Base-by-base conservation (phyloP, 176 grass and related monocot genomes). In the Musa itinerans region DNA sequence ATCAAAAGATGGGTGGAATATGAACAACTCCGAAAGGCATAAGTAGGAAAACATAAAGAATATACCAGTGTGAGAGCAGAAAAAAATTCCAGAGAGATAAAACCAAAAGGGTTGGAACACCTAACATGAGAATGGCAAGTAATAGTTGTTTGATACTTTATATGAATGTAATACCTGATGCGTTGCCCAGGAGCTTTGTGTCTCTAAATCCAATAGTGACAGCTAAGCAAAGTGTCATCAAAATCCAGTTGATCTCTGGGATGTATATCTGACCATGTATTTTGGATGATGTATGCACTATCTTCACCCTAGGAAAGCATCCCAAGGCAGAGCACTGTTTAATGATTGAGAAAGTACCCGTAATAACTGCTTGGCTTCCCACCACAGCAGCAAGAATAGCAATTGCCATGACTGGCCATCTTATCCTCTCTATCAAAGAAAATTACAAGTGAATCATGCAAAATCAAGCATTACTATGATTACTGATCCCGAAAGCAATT, bases 181-280 rank as follows among this genome's bases (percentile, higher is more conserved):
- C 93, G 4, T 93, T 97, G 13, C 81, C 90, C 43, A 97, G 76
- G 15, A 75, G 85, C 52, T 97, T 97, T 9, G 93, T 93, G 55
- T 97, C 82, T 83, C 88, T 87, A 79, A 97, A 97, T 55, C 93
- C 93, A 58, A 97, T 65, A 24, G 90, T 97, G 34, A 97, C 90
- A 83, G 93, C 77, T 52, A 97, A 72, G 65, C 93, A 97, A 56
- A 97, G 54, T n/a, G 88, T 75, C 93, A 97, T 97, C 69, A 97
- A 21, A 12, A 87, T 90, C 93, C 93, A 93, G 69, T 97, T 97
- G 80, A 97, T 97, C 83, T 97, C 90, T 10, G 93, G 93, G 64
- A 97, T 93, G 78, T 97, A 97, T 85, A 97, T 90, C 77, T 93
- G 93, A 2, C 93, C 93, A 68, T 93, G 93, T 13, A 90, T 82